Percentiles rank a stretch among this genome's conserved stretches.
Conservation (phyloP, 2,329 filamentous ascomycete genomes). For the Mariannaea elegans region DNA sequence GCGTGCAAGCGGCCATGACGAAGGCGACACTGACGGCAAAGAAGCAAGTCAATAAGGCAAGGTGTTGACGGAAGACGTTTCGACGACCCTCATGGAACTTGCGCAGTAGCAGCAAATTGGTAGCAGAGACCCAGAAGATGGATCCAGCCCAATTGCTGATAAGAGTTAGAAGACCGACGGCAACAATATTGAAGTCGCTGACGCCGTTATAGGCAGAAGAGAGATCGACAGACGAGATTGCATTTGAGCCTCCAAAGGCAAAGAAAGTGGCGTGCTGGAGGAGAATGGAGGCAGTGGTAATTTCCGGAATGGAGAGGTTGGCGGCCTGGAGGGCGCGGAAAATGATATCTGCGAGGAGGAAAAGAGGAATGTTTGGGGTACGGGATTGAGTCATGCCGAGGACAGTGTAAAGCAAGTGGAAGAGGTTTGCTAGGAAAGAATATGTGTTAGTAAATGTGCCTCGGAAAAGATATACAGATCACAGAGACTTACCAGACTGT, state of each 20-base stretch:
- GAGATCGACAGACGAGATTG: conserved; percentile 94
- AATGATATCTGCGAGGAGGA: conserved; percentile 75
- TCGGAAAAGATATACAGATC: background rate
- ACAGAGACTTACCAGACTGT: conserved; percentile 41
- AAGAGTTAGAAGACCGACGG: conserved; percentile 86
- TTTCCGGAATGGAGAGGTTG: conserved; percentile 62
- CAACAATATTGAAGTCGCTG: conserved; percentile 78
- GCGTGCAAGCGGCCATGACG: conserved; percentile 89
- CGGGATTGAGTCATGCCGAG: conserved; percentile 89
- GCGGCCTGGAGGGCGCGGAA: conserved; percentile 59
- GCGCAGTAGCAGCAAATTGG: conserved; percentile 65
- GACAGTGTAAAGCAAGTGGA: conserved; percentile 78
- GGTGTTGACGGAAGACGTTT: conserved; percentile 58
- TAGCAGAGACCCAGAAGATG: conserved; percentile 83
- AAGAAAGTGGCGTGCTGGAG: conserved; percentile 89
- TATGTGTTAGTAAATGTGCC: conserved; percentile 7
- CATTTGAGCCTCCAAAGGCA: conserved; percentile 88
- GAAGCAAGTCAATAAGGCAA: conserved; percentile 76
- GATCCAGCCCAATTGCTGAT: conserved; percentile 90
- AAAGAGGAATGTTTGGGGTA: conserved; percentile 84
- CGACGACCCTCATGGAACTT: conserved; percentile 38
- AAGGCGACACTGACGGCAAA: conserved; percentile 69
- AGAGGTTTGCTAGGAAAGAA: conserved; percentile 46
- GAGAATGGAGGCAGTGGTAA: conserved; percentile 76
- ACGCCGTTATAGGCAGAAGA: conserved; percentile 96